Evolutionary conservation across 2,329 filamentous ascomycete species (phyloP).

Genomic region (Camillea tinctor): DNA sequence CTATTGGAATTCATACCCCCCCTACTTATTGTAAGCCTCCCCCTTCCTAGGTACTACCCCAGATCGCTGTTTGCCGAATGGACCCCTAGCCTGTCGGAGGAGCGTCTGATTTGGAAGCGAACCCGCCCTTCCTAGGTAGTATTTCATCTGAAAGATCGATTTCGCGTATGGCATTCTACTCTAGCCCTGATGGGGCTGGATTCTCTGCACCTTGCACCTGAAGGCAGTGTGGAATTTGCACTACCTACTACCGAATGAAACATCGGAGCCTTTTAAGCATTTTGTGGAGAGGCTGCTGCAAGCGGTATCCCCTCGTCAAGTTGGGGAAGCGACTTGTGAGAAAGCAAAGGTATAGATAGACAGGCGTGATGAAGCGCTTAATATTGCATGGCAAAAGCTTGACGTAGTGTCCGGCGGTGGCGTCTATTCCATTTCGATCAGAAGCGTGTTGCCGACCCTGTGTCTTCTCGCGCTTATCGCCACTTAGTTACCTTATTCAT

Average conservation of each 20-base stretch:
- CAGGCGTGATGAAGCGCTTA: conserved; percentile 2
- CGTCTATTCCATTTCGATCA: not conserved
- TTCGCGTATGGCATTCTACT: not conserved
- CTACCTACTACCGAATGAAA: conserved; percentile 28
- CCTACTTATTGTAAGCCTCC: conserved; percentile 15
- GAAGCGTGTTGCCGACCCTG: not conserved
- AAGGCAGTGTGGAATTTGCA: conserved; percentile 13
- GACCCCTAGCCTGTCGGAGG: conserved; percentile 19
- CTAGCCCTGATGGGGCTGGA: not conserved
- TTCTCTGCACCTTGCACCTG: not conserved
- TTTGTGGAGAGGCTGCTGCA: conserved; percentile 22
- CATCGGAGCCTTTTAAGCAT: conserved; percentile 29
- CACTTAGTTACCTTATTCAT: not conserved
- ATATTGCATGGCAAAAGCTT: conserved; percentile 15
- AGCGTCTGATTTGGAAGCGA: conserved; percentile 25
- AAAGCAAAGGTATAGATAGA: not conserved
- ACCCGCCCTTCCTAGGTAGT: conserved; percentile 25
- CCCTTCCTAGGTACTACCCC: conserved; percentile 18
- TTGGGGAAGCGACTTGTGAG: conserved; percentile 10
- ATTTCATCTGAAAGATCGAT: conserved; percentile 15
- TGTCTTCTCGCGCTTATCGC: not conserved
- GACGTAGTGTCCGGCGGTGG: not conserved
- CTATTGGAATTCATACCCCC: no score
- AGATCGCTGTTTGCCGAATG: conserved; percentile 24
- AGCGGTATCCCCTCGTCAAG: conserved; percentile 8